Base-by-base conservation (phyloP, 2,329 filamentous ascomycete species). In the Xylariomycetidae sp. region DNA sequence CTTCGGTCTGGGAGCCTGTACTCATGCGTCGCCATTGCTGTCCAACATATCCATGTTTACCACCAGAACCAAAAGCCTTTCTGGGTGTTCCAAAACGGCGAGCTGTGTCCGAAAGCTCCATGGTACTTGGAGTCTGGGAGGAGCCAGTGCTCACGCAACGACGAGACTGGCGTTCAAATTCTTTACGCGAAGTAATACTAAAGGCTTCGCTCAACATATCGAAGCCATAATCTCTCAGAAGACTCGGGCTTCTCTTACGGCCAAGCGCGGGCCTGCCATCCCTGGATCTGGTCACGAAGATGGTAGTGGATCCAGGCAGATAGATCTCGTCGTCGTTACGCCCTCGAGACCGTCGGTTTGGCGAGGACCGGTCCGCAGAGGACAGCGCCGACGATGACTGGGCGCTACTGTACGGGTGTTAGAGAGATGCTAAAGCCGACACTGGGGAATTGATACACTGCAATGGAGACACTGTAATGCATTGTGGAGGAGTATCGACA, bases 241-340 rank as follows among this genome's bases (percentile, higher is more conserved):
- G 36, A 7, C 30, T 45, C 4, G 38, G 35, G 16, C 31, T 25
- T 33, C 50, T 56, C 32, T 50, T 54, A 9, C 52, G 50, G 22
- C 43, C 48, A 8, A 51, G 25, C 9, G 48, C 53, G 12, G 46
- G 47, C 13, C 42, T 51, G 22, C 52, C 51, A 20, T 38, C 38
- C 23, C 42, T 50, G 4, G 45, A 49, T 12, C 30, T 48, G 11
- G 50, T 51, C 23, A 53, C 30, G 36, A 48, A 56, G 17, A 54
- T 25, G 4, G 36, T 17, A 13, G 29, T 35, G 9, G 32, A 30
- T 23, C 37, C 30, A 31, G 47, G 46, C 7, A 51, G 31, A 27
- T 43, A 47, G 25, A 39, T 6, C 16, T 36, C 36, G 18, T 46
- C 33, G 9, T 39, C 31, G 22, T 29, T 13, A 34, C 9, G 8